Base-by-base conservation (phyloP, 805 yeast species). In the Wickerhamomyces canadensis region DNA sequence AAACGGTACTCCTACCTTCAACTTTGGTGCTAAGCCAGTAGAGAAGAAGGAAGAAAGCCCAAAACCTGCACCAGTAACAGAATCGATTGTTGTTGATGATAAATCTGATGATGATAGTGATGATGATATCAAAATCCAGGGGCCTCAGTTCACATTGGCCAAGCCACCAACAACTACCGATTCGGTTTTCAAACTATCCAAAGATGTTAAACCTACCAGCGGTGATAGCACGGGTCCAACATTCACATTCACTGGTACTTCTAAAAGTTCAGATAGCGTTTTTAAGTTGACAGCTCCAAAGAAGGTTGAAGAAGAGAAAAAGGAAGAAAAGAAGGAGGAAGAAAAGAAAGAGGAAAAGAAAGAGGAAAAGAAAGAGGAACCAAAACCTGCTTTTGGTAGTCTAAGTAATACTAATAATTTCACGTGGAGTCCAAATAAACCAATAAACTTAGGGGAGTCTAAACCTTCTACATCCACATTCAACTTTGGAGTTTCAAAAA, bases 121-220 rank as follows among this genome's bases (percentile, higher is more conserved):
- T 24, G 77, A 78, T 16, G 84, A 78, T 26, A 59, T 79, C 19
- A 80, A 78, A 53, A 72, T 82, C 21, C 75, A 84, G 57, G 94
- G 94, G 1, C 94, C 95, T 16, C 60, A 67, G 12, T 85, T 85
- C 55, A 70, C 68, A 8, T 44, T 74, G 22, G 56, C 54, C 13
- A 51, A 64, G 21, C 66, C 70, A 21, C 80, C 80, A 37, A 68
- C 68, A 4, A 65, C 74, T 3, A 64, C 65, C 4, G 64, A 68
- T 38, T 65, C 77, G n/a, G 74, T 71, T 6, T 76, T 76, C 55
- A 63, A 67, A 21, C 68, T 76, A 40, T 57, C 62, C 22, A 43
- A 52, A 15, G 54, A 52, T 27, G 46, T 47, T 27, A 36, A 37
- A 28, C 45, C 46, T 3, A 36, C 51, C 10, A 42, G 44, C 4